Base-by-base conservation (phyloP, 768 basidiomycete species). In the Lentinus brumalis region DNA sequence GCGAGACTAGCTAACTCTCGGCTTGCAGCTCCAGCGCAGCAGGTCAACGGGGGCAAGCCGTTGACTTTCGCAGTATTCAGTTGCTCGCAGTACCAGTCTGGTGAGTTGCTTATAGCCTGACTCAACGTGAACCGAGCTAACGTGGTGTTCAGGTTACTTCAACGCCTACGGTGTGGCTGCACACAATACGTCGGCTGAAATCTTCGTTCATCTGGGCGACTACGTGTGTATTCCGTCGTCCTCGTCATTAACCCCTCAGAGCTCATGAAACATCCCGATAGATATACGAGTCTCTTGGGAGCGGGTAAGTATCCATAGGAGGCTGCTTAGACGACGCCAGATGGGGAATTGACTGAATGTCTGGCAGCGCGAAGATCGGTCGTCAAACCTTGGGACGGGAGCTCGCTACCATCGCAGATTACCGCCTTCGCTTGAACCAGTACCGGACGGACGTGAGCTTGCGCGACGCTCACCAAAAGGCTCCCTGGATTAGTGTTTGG, bases 401-500 rank as follows among this genome's bases (percentile, higher is more conserved):
- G 68, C 74, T 85, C 44, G 82, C 81, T 1, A 83, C 84, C 0
- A 79, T 87, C 35, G 72, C 75, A 12, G 86, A 86, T 65, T 85
- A 85, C 63, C 78, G 83, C 16, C 79, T 78, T 60, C 80, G 81
- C 38, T 69, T 82, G 16, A 75, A 72, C 26, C 82, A 83, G 63
- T 85, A 86, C 69, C 73, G 84, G 42, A 83, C 80, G 10, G 85
- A 86, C 61, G 66, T 69, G 9, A 77, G 80, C 61, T 74, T 84
- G 38, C 68, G 75, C n/a, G 69, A 70, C 54, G 81, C 82, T 8
- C 85, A 85, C 70, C 77, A 77, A 62, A 74, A 71, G 47, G 76
- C 73, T 26, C 84, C 83, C 9, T 86, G 83, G 84, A 82, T 83
- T 61, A 81, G 79, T 5, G 80, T 83, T n/a, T 83, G 81, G 81